Evolutionary conservation across 768 basidiomycete species (phyloP).

Genomic region (Hericium erinaceus): DNA sequence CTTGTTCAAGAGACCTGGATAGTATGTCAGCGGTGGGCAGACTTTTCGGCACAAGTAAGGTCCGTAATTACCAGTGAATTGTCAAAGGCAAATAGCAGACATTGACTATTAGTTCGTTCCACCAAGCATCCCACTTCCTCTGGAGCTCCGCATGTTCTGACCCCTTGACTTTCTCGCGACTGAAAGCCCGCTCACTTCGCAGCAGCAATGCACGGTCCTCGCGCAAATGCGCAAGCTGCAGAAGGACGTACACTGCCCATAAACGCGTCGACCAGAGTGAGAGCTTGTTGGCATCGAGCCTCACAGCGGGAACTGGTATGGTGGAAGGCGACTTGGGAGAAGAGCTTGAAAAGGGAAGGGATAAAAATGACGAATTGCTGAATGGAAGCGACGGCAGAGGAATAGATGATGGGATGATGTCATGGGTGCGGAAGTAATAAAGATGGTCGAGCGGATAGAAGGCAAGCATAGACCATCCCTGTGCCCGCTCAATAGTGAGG

Average conservation of each 20-base stretch:
- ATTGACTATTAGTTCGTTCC: conserved; percentile 66
- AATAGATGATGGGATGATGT: conserved; percentile 49
- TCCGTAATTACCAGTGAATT: conserved; percentile 60
- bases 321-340: conserved; percentile 23
- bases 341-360: conserved; percentile 20
- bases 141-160: conserved; percentile 43
- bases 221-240: conserved; percentile 65
- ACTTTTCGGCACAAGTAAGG: background rate
- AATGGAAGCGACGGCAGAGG: conserved; percentile 25
- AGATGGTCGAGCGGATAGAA: conserved; percentile 79
- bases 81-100: conserved; percentile 73
- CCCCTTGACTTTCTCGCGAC: conserved; percentile 41
- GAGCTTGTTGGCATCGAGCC: conserved; percentile 38
- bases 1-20: conserved; percentile 11
- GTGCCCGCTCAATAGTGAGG: conserved; percentile 69
- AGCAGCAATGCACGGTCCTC: conserved; percentile 58
- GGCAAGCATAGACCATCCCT: conserved; percentile 68
- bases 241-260: conserved; percentile 71
- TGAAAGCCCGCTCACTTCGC: conserved; percentile 43
- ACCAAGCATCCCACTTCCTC: conserved; percentile 56
- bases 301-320: conserved; percentile 24
- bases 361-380: background rate
- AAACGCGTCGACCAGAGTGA: conserved; percentile 69
- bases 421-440: conserved; percentile 53
- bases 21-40: background rate